Evolutionary conservation across 2,329 filamentous ascomycete species (phyloP), one percentile per base, ranked within the genome.

Genomic region (Colletotrichum sp.): DNA sequence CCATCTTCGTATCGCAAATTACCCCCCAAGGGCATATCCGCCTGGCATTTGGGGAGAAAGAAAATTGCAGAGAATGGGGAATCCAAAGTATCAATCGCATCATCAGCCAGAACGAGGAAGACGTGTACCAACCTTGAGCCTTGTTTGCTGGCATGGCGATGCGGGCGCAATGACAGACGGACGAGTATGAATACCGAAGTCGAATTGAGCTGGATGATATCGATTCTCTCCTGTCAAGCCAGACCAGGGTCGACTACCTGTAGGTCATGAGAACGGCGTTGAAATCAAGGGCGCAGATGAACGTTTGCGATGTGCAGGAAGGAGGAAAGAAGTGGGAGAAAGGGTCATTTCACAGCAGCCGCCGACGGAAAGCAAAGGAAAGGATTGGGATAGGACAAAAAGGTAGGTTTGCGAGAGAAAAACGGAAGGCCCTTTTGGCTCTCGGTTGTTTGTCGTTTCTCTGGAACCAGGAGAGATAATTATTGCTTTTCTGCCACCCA

Each of bases 401-500:
- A 34, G 59, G 28, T 32, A n/a, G 55, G 75, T 74, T 74, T 74
- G 71, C 57, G 57, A 69, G 52, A 64, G 39, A 59, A 39, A 34
- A 75, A 63, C 62, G 71, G 30, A 68, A 66, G 71, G 30, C 60
- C 71, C 67, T 76, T 67, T 66, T 65, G 49, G 65, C 69, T 64
- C 70, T 75, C 71, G 75, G 71, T 75, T 76, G 73, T 76, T 76
- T 76, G 69, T 69, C 70, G 69, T 69, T 64, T 30, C 60, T 71
- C 36, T 64, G 64, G 73, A n/a, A 69, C 73, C 73, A 64, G 69
- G 64, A 76, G 73, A 73, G 70, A 76, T 73, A 62, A 76, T 75
- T 76, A 76, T 76, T 76, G 75, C 75, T 76, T 75, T 76, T 76
- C 75, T 67, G 49, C 75, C 57, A 52, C 44, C 69, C 73, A 64